Evolutionary conservation across 208 protist species (phyloP).

Genomic region (Trypanosoma platydactyli): DNA sequence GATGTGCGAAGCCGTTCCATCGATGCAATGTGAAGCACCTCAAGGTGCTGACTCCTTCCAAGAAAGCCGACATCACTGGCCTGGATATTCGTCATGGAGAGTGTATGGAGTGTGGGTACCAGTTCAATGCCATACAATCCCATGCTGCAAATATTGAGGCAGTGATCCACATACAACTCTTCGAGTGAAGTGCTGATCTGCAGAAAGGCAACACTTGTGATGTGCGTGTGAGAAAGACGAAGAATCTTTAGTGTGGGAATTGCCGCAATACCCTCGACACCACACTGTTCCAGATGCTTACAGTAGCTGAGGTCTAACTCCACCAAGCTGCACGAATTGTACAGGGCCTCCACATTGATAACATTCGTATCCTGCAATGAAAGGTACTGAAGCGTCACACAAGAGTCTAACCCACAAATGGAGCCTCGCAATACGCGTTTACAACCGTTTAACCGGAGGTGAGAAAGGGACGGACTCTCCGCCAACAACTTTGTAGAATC

Average conservation of each 20-base stretch:
- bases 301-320: conserved; percentile 53
- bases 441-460: conserved; percentile 51
- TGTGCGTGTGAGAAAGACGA: conserved; percentile 43
- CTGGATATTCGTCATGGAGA: conserved; percentile 40
- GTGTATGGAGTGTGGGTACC: conserved; percentile 31
- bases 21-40: conserved; percentile 38
- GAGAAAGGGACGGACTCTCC: conserved; percentile 27
- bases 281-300: conserved; percentile 53
- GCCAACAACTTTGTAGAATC: conserved; percentile 39
- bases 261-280: conserved; percentile 51
- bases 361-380: conserved; percentile 63
- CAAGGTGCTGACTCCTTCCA: conserved; percentile 31
- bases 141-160: conserved; percentile 32
- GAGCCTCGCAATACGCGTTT: conserved; percentile 61
- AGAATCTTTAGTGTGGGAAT: conserved; percentile 52
- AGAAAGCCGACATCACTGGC: conserved; percentile 37
- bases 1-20: conserved; percentile 31
- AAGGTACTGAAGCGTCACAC: conserved; percentile 40
- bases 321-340: conserved; percentile 35
- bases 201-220: conserved; percentile 50
- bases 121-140: conserved; percentile 39
- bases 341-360: conserved; percentile 49
- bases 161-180: conserved; percentile 52
- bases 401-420: conserved; percentile 46
- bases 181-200: conserved; percentile 33